Evolutionary conservation across 306 rosid genomes (phyloP).

Genomic region (Malus asiatica): DNA sequence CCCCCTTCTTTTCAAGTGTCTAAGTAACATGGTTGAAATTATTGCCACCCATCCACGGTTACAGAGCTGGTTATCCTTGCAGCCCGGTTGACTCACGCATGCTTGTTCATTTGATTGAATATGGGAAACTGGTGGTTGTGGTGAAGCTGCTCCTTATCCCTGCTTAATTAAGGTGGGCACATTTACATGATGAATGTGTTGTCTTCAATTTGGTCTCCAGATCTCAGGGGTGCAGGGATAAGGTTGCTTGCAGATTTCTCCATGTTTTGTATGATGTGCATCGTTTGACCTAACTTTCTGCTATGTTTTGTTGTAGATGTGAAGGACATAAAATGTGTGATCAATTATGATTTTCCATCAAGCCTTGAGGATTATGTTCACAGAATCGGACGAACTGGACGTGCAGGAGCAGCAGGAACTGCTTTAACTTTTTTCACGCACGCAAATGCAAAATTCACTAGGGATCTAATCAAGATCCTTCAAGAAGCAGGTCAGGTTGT

Average conservation of each 20-base stretch:
- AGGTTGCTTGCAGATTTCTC: constrained; percentile 69
- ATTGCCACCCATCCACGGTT: constrained; percentile 87
- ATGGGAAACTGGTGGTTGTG: constrained; percentile 53
- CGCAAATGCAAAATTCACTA: constrained; percentile 62
- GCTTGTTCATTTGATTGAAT: constrained; percentile 58
- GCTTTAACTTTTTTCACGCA: constrained; percentile 78
- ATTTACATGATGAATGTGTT: constrained; percentile 84
- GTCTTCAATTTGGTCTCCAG: constrained; percentile 68
- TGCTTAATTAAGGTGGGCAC: constrained; percentile 99
- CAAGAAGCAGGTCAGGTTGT: constrained; percentile 81
- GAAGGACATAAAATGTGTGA: constrained; percentile 91
- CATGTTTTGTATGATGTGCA: constrained; percentile 15
- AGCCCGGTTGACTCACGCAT: constrained; percentile 95
- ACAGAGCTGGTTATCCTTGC: constrained; percentile 85
- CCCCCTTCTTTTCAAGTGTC: no score
- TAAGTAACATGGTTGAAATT: constrained; percentile 34
- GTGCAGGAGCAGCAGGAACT: constrained; percentile 96
- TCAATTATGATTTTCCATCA: constrained; percentile 89
- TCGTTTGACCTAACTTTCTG: constrained; percentile 17
- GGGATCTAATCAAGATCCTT: constrained; percentile 70
- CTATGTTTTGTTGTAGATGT: constrained; percentile 60
- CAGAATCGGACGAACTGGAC: constrained; percentile 95
- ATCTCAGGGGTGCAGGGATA: constrained; percentile 84
- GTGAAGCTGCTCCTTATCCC: constrained; percentile 99
- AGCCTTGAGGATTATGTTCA: constrained; percentile 97